Conservation (phyloP, 768 basidiomycete species). For the Collybia nuda region DNA sequence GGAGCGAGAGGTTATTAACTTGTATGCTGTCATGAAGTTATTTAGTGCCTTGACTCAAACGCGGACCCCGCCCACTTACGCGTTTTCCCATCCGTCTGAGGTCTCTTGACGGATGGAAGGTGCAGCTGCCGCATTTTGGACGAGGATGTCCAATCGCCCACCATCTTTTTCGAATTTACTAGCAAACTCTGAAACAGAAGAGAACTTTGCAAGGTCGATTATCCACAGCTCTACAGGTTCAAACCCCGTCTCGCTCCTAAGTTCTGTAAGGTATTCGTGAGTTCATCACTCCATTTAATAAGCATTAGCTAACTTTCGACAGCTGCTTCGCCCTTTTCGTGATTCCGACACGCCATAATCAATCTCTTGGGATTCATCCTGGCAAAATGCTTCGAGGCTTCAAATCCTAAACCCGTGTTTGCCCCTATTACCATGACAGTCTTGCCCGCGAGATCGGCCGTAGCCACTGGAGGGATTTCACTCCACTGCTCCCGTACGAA, state of each 20-base stretch:
- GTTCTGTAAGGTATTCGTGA: conserved; percentile 13
- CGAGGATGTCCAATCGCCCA: conserved; percentile 40
- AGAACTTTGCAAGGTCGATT: conserved; percentile 39
- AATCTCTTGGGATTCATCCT: conserved; percentile 38
- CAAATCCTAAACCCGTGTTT: conserved; percentile 51
- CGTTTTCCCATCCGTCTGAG: conserved; percentile 18
- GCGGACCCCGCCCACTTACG: conserved; percentile 1
- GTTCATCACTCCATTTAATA: not conserved
- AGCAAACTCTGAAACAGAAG: conserved; percentile 38
- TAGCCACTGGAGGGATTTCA: conserved; percentile 26
- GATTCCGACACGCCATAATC: conserved; percentile 36
- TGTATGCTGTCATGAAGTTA: conserved; percentile 34
- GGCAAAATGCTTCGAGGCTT: conserved; percentile 45
- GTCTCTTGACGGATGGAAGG: conserved; percentile 5
- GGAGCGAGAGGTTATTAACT: conserved; percentile 42
- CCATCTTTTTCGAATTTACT: conserved; percentile 32
- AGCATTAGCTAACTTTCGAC: conserved; percentile 26
- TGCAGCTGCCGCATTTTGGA: conserved; percentile 41
- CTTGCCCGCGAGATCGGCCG: conserved; percentile 40
- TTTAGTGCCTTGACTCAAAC: not conserved
- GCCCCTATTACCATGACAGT: conserved; percentile 49
- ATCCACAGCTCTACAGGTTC: conserved; percentile 35
- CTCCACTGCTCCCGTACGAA: conserved; percentile 20
- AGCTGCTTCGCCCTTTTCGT: conserved; percentile 33
- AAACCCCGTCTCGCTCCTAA: conserved; percentile 30